Evolutionary conservation across 352 stramenopile species (phyloP).

Genomic region (Globisporangium nunn): DNA sequence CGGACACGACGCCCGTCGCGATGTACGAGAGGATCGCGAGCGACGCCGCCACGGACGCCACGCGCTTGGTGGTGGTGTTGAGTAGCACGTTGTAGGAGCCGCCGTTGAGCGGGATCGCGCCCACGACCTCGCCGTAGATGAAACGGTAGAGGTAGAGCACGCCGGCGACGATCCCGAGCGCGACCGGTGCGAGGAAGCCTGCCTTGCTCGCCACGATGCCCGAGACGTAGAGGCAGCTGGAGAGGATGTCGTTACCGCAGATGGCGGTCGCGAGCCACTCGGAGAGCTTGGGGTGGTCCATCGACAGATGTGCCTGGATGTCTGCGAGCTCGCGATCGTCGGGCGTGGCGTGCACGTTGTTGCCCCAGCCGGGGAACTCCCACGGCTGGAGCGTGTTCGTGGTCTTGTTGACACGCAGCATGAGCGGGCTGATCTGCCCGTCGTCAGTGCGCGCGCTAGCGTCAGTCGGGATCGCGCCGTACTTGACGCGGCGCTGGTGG

Average conservation of each 20-base stretch:
- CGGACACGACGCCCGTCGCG: conserved; percentile 89
- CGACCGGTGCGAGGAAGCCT: conserved; percentile 87
- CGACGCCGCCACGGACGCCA: conserved; percentile 90
- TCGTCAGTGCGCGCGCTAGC: conserved; percentile 24
- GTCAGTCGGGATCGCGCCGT: conserved; percentile 51
- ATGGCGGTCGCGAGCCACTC: conserved; percentile 93
- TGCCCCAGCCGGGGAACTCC: conserved; percentile 84
- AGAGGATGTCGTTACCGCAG: conserved; percentile 95
- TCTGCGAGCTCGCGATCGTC: conserved; percentile 60
- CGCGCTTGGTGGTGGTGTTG: conserved; percentile 92
- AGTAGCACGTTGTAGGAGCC: conserved; percentile 95
- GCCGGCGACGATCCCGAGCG: conserved; percentile 84
- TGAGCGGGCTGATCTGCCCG: conserved; percentile 55
- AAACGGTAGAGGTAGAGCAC: conserved; percentile 88
- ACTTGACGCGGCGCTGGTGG: conserved; percentile 36
- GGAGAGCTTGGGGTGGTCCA: conserved; percentile 80
- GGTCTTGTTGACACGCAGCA: conserved; percentile 68
- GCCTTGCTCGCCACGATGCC: conserved; percentile 81
- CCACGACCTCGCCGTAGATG: conserved; percentile 93
- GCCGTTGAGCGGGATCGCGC: conserved; percentile 92
- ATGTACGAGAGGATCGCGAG: conserved; percentile 95
- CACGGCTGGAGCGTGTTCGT: conserved; percentile 69
- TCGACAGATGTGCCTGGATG: conserved; percentile 69
- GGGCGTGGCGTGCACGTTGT: conserved; percentile 48
- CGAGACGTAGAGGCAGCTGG: conserved; percentile 89